Evolutionary conservation across 2,329 filamentous ascomycete genomes (phyloP), one percentile per base, ranked within the genome.

Genomic region (Fusarium gaditjirri): DNA sequence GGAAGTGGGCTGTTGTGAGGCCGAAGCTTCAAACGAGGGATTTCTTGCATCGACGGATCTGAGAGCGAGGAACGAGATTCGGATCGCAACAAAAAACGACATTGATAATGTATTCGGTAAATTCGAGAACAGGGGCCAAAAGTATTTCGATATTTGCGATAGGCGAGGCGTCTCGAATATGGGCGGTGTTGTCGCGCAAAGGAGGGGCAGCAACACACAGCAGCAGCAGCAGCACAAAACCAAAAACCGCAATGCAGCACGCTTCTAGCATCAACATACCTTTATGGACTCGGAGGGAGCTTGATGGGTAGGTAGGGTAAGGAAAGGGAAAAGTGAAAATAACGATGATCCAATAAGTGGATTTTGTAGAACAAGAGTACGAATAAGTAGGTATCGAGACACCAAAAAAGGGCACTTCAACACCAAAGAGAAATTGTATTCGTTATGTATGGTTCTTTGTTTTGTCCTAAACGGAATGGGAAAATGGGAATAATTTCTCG

Each of bases 211-310:
- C 69, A 60, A 31, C 36, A 56, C 53, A 46, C 39, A 33, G 36
- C 43, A 57, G 25, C 58, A 68, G 54, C 53, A 63, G 25, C 58
- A 68, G 54, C 53, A 63, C 65, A 66, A 61, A 65, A 54, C 47
- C 31, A 31, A 65, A 41, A 72, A 70, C 69, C 70, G 65, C 59
- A 72, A 69, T 69, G 59, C 68, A 72, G 10, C 17, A 53, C 49
- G 25, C 49, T 53, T 39, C 21, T 53, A 61, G 41, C 56, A 57
- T 43, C 63, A 41, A 73, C 70, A 33, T 73, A 73, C 70, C 70
- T 73, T 73, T 73, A 35, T 71, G 71, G 49, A 52, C 49, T 63
- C 65, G 31, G 35, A 46, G 43, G 70, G 70, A 73, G 70, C 66
- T 73, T 73, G 66, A 73, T 73, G 62, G 71, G 58, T 73, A 73